Percentiles rank a stretch among this genome's conserved stretches.
These are phyloP conservation scores for Nidularia sp. DNA, from an alignment of 768 basidiomycete genomes.

Conservation along the genomic window DNA sequence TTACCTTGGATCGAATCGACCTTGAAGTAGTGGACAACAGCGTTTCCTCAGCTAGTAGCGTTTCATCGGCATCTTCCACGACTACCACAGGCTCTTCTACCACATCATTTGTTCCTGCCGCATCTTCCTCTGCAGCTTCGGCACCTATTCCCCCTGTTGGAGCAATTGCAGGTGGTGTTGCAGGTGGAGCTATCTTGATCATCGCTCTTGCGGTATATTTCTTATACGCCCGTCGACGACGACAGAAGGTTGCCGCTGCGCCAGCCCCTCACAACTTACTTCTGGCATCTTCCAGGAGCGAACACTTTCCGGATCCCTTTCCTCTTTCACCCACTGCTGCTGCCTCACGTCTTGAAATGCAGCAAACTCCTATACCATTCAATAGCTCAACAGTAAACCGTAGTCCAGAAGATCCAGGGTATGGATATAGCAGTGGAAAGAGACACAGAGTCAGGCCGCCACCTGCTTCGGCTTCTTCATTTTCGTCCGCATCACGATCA, in stretches of 20 bases:
- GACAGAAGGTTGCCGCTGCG: not conserved
- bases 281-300: not conserved
- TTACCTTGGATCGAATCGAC: conserved; percentile 20
- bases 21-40: conserved; percentile 11
- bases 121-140: conserved; percentile 1
- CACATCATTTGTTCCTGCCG: not conserved
- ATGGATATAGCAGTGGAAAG: not conserved
- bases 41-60: not conserved
- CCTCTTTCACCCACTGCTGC: not conserved
- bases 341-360: not conserved
- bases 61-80: not conserved
- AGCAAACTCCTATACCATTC: not conserved
- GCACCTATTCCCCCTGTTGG: conserved; percentile 14
- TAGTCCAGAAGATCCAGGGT: not conserved
- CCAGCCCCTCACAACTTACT: not conserved
- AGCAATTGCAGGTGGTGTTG: conserved; percentile 35
- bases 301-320: not conserved
- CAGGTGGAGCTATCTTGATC: conserved; percentile 31
- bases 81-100: not conserved
- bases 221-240: not conserved
- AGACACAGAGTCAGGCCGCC: not conserved
- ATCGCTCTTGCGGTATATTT: conserved; percentile 8
- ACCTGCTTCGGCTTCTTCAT: conserved; percentile 6
- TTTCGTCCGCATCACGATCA: conserved; percentile 7
- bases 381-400: not conserved